Base-by-base conservation (phyloP, 2,329 filamentous ascomycete genomes). In the Penicillium psychrosexuale region DNA sequence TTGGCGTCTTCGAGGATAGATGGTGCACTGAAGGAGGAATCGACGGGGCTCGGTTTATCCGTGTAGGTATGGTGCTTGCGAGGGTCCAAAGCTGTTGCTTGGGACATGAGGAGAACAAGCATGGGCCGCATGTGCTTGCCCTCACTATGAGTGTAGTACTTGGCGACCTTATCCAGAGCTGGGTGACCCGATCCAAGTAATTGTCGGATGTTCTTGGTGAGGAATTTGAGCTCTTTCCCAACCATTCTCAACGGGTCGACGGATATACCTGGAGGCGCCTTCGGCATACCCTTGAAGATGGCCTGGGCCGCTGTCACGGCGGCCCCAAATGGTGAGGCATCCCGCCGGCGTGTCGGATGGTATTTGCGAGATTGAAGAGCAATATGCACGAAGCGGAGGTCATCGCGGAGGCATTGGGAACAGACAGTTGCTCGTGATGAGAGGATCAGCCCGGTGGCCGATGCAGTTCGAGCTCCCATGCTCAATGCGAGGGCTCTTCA, bases 81-180 rank as follows among this genome's bases (percentile, higher is more conserved):
- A 79, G 79, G 90, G 75, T 80, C 89, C 80, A 91, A 78, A n/a
- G 91, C 85, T 1, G 93, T 97, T 5, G 94, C 94, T 70, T 92
- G 85, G 59, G 92, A 93, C 93, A 99, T 97, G 66, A 99, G 85
- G 59, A 99, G 84, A 30, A 99, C 92, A 58, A 99, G 88, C 73
- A 97, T 84, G 30, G 94, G 94, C 63, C 94, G 87, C 65, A 99
- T 87, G 75, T 97, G 94, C 78, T 99, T 99, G 60, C 94, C 94
- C 79, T 97, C 91, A 56, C 90, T 90, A 68, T 93, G 89, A 22
- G 94, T 96, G 74, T 99, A 99, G 80, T 99, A 99, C 76, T 99
- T 99, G 49, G 94, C 91, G 28, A 92, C 93, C 39, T 90, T 92
- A 70, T 97, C 94, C 57, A 99, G 83, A 43, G 92, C 91, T 0